Base-by-base conservation (phyloP, 768 basidiomycete genomes). In the Strobilomyces confusus region DNA sequence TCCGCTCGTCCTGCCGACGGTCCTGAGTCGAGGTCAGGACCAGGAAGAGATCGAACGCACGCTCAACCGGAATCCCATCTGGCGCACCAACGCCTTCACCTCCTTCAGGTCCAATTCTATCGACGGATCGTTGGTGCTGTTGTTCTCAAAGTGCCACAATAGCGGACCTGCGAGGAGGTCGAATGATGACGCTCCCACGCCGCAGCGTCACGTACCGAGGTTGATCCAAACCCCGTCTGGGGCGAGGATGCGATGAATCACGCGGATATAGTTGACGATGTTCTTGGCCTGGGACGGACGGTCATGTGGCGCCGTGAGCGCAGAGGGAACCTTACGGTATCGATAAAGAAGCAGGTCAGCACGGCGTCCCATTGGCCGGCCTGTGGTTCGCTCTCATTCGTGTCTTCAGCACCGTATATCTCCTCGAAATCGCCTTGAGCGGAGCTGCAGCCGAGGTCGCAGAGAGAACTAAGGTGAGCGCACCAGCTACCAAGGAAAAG, bases 121-220 rank as follows among this genome's bases (percentile, higher is more conserved):
- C 1, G 90, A 92, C 0, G 83, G 78, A 58, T 95, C 92, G 57
- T 84, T 82, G 38, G 83, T 81, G 50, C 68, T 77, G 64, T 91
- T 93, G 69, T 95, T 95, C 64, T 98, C 95, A 70, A 86, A 98
- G 67, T 98, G 95, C 95, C 95, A 98, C n/a, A 98, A 72, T 1
- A 95, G 72, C 0, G 95, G 95, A 3, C 95, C 94, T 87, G 41
- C 48, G 44, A 40, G 6, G 19, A 17, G 17, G 17, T 19, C 14
- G 17, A n/a, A 5, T 20, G 14, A 19, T 5, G 12, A 0, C 4
- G 15, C 4, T 22, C 5, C 25, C n/a, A 7, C 36, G 38, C 2
- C 26, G 17, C 26, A 17, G 5, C 34, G 34, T 5, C 34, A 51
- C 46, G 9, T 38, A 58, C 55, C 89, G 9, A 93, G 72, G 65